These are phyloP conservation scores for Solanum pimpinellifolium DNA, from an alignment of 257 asterid genomes.

Conservation along the genomic window DNA sequence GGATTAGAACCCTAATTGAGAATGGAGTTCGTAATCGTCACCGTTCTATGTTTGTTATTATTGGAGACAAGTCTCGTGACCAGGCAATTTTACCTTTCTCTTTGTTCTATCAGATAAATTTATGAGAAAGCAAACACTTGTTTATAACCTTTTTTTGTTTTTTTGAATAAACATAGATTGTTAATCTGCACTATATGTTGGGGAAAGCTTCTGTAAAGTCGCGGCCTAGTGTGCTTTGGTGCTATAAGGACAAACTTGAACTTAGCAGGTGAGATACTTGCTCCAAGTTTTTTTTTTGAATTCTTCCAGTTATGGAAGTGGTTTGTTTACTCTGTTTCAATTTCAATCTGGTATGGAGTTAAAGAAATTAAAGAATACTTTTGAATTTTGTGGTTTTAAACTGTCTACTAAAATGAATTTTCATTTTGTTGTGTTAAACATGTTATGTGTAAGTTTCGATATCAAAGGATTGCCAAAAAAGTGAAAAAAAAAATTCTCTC, in stretches of 20 bases:
- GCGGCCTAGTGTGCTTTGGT: slow-evolving; percentile 80
- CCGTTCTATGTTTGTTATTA: slow-evolving; percentile 79
- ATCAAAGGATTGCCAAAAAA: background rate
- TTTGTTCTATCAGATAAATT: background rate
- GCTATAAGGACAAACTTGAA: slow-evolving; percentile 88
- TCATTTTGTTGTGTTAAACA: background rate
- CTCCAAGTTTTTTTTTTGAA: background rate
- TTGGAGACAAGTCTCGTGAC: slow-evolving; percentile 87
- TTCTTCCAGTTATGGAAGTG: background rate
- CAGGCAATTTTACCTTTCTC: slow-evolving; percentile 21
- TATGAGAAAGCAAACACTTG: background rate
- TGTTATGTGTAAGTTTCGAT: background rate
- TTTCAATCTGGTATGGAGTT: background rate
- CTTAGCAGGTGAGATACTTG: slow-evolving; percentile 58
- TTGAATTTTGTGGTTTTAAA: background rate
- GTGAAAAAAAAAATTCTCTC: background rate
- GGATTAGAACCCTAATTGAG: slow-evolving; percentile 76
- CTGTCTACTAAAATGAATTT: background rate
- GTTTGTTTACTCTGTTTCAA: background rate
- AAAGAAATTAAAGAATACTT: background rate
- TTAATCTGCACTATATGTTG: slow-evolving; percentile 63
- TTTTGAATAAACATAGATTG: slow-evolving; percentile 34
- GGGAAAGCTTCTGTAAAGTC: slow-evolving; percentile 60
- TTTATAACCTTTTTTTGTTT: background rate
- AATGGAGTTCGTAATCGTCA: slow-evolving; percentile 83